Percentiles rank a stretch among this genome's conserved stretches.
These are phyloP conservation scores for Marasmius fiardii DNA, from an alignment of 1,284 basidiomycete species.

Conservation along the genomic window DNA sequence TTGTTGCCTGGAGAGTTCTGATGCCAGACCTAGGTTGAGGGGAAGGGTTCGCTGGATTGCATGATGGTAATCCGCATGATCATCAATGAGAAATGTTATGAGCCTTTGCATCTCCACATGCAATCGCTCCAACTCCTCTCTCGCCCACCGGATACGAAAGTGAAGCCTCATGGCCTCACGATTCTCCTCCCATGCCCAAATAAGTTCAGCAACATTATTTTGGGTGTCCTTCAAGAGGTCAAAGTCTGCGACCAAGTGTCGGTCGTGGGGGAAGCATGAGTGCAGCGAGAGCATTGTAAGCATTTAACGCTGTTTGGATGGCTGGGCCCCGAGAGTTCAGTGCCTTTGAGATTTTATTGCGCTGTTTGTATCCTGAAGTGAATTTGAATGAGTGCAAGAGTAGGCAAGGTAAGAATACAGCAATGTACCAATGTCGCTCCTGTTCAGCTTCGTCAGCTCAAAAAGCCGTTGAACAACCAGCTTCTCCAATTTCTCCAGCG, in stretches of 20 bases:
- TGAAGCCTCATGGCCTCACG: constrained; percentile 5
- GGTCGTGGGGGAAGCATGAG: not conserved
- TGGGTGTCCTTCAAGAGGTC: constrained; percentile 6
- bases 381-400: not conserved
- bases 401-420: not conserved
- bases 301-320: constrained; percentile 14
- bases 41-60: not conserved
- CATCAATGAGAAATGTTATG: constrained; percentile 7
- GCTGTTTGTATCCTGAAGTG: constrained; percentile 15
- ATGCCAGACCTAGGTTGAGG: not conserved
- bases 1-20: not conserved
- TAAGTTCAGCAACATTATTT: not conserved
- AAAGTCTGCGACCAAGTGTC: constrained; percentile 6
- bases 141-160: not conserved
- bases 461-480: constrained; percentile 22
- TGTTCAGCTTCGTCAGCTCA: constrained; percentile 16
- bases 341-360: constrained; percentile 14
- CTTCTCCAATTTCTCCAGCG: constrained; percentile 18
- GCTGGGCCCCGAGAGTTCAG: constrained; percentile 14
- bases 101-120: constrained; percentile 8
- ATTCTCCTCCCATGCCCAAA: not conserved
- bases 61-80: not conserved
- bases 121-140: constrained; percentile 6
- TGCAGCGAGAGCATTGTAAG: constrained; percentile 15
- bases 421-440: not conserved